Percentiles rank a stretch among this genome's conserved stretches.
These are phyloP conservation scores for Tuber umbilicatum DNA, from an alignment of 495 filamentous ascomycete species.

Conservation along the genomic window DNA sequence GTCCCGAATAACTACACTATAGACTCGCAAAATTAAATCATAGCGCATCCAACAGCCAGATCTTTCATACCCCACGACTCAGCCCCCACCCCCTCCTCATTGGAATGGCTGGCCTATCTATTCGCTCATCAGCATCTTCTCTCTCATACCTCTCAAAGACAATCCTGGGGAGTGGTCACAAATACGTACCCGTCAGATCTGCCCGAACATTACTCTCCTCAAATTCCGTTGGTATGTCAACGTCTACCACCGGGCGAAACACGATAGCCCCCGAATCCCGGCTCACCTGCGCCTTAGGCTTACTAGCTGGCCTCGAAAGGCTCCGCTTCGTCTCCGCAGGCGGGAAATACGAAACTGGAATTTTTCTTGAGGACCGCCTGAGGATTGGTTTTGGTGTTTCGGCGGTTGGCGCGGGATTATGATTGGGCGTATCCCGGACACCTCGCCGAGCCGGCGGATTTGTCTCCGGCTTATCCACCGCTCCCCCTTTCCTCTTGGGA, in stretches of 20 bases:
- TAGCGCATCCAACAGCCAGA: neutral
- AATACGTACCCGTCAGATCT: neutral
- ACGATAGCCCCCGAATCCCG: neutral
- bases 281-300: neutral
- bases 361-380: neutral
- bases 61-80: neutral
- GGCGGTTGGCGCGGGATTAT: neutral
- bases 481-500: neutral
- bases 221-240: neutral
- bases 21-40: neutral
- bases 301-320: neutral
- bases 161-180: neutral
- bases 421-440: neutral
- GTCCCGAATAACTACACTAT: neutral
- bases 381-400: neutral
- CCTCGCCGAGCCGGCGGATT: neutral
- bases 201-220: conserved; percentile 1
- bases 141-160: neutral
- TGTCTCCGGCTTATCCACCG: neutral
- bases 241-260: neutral
- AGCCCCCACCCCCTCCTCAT: neutral
- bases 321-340: neutral
- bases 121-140: neutral
- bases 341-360: neutral
- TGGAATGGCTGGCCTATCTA: neutral